Evolutionary conservation across 2,329 filamentous ascomycete genomes (phyloP).

Genomic region (Rhinocladiella mackenziei): DNA sequence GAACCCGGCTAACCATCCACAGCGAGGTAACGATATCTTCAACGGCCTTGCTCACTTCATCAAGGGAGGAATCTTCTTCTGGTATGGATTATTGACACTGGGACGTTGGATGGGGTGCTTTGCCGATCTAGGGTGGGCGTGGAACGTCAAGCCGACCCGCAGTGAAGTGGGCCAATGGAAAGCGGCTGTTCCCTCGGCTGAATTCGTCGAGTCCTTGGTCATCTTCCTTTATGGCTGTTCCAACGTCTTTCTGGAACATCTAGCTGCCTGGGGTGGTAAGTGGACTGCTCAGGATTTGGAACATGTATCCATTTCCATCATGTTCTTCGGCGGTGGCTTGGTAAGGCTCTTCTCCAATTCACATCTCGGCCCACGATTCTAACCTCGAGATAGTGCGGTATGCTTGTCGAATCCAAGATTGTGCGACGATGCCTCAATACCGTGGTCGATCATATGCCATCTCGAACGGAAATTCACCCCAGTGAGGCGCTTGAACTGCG

Average conservation of each 20-base stretch:
- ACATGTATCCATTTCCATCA: constrained; percentile 84
- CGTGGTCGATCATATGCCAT: constrained; percentile 42
- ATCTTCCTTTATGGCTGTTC: constrained; percentile 86
- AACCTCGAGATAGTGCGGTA: constrained; percentile 56
- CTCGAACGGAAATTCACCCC: constrained; percentile 31
- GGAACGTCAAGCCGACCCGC: constrained; percentile 72
- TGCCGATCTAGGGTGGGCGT: constrained; percentile 87
- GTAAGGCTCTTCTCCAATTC: constrained; percentile 45
- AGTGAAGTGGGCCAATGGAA: constrained; percentile 60
- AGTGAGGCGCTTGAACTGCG: constrained; percentile 45
- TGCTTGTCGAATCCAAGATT: constrained; percentile 73
- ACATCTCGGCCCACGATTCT: background rate
- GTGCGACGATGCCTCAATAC: constrained; percentile 58
- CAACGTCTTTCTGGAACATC: constrained; percentile 89
- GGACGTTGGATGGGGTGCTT: constrained; percentile 90
- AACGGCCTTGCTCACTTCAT: constrained; percentile 88
- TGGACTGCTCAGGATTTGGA: constrained; percentile 82
- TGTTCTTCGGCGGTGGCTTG: constrained; percentile 90
- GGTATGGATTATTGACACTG: constrained; percentile 81
- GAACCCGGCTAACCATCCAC: constrained; percentile 7
- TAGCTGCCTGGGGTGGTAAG: constrained; percentile 64
- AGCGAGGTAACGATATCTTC: constrained; percentile 60
- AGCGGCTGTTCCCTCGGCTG: constrained; percentile 62
- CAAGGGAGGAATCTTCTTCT: constrained; percentile 93
- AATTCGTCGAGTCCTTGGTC: constrained; percentile 83